Evolutionary conservation across 345 rosid species (phyloP).

Genomic region (Fremontodendron californicum): DNA sequence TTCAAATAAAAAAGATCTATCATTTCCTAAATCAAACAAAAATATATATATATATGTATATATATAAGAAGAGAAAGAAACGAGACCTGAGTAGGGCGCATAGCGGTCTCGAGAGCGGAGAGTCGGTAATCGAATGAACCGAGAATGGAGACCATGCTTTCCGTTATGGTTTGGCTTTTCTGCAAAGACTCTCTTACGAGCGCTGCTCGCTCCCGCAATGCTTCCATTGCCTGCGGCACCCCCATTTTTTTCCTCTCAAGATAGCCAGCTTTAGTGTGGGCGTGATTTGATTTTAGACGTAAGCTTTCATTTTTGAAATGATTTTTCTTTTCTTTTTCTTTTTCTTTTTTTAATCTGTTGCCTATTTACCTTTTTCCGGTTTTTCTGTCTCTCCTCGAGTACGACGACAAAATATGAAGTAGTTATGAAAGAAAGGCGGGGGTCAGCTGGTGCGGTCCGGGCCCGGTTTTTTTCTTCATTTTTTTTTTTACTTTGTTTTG

Average conservation of each 20-base stretch:
- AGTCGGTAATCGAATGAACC: constrained; percentile 97
- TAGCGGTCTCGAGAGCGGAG: constrained; percentile 96
- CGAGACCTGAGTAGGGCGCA: constrained; percentile 94
- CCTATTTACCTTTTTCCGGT: neutral
- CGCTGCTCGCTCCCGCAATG: constrained; percentile 52
- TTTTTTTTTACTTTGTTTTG: neutral
- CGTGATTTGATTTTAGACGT: neutral
- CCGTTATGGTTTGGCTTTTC: constrained; percentile 86
- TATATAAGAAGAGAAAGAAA: too few species aligned
- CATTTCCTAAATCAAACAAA: neutral
- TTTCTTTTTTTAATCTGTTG: neutral
- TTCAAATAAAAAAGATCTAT: neutral
- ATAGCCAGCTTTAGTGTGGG: too few species aligned
- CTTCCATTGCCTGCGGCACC: constrained; percentile 61
- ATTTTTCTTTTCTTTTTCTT: too few species aligned
- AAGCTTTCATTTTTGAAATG: neutral
- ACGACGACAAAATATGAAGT: constrained; percentile 27
- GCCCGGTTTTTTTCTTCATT: too few species aligned
- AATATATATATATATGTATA: too few species aligned
- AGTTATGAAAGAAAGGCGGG: constrained; percentile 19
- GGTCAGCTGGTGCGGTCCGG: constrained; percentile 16
- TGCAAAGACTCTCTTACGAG: constrained; percentile 63
- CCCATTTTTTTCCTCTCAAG: constrained; percentile 41
- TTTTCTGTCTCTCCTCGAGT: too few species aligned
- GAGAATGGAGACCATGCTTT: constrained; percentile 85